A percentile compares a stretch with the other conserved stretches of the same genome.
phyloP scores from a whole-genome alignment of 2,329 filamentous ascomycete genomes.

The Paraphaeosphaeria minitans region DNA sequence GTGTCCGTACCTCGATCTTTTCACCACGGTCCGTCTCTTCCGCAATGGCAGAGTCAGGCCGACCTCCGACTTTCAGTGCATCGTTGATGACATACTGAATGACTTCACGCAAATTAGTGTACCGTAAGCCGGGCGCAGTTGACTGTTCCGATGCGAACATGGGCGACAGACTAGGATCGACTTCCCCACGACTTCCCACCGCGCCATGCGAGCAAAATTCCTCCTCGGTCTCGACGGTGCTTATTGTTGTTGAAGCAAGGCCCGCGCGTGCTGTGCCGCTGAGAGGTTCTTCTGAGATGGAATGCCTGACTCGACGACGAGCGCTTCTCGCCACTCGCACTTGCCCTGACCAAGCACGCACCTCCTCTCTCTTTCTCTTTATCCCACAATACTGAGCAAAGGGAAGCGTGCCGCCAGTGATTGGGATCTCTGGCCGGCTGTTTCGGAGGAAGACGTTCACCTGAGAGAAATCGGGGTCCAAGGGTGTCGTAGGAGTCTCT shows the following conservation, averaged over 20 bases:
- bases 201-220: slow-evolving; percentile 29
- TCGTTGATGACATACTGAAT: slow-evolving; percentile 59
- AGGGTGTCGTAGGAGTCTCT: slow-evolving; percentile 60
- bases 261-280: slow-evolving; percentile 24
- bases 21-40: slow-evolving; percentile 55
- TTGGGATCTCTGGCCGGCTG: slow-evolving; percentile 51
- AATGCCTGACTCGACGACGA: slow-evolving; percentile 34
- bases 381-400: slow-evolving; percentile 46
- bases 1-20: slow-evolving; percentile 54
- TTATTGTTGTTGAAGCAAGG: slow-evolving; percentile 16
- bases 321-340: slow-evolving; percentile 31
- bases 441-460: slow-evolving; percentile 40
- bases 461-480: slow-evolving; percentile 36
- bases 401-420: slow-evolving; percentile 50
- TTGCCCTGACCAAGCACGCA: slow-evolving; percentile 33
- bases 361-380: slow-evolving; percentile 52
- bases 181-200: slow-evolving; percentile 25
- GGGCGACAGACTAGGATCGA: slow-evolving; percentile 33
- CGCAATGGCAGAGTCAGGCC: slow-evolving; percentile 58
- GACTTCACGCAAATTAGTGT: slow-evolving; percentile 55
- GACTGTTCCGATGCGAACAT: slow-evolving; percentile 47
- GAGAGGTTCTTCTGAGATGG: slow-evolving; percentile 38
- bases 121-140: slow-evolving; percentile 53
- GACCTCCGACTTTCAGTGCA: slow-evolving; percentile 57
- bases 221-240: slow-evolving; percentile 26